Conservation (phyloP, 306 rosid genomes). For the Arachis stenosperma region DNA sequence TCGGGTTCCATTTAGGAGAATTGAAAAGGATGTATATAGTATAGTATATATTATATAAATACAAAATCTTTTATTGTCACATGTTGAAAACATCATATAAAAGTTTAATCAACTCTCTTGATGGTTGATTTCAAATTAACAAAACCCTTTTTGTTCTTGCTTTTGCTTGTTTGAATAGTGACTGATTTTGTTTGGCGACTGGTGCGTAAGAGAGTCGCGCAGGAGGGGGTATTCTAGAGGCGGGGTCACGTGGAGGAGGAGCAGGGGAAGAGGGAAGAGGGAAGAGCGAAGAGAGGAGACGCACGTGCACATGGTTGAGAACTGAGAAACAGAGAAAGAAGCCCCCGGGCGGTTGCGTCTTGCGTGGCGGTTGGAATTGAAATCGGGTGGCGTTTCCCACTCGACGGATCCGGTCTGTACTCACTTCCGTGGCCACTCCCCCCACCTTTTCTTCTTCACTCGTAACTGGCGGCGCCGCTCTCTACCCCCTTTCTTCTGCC, state of each 20-base stretch:
- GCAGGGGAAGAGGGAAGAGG: not conserved
- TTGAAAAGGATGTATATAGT: too few species aligned
- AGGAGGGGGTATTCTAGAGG: too few species aligned
- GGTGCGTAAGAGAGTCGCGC: too few species aligned
- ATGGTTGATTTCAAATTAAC: too few species aligned
- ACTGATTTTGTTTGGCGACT: too few species aligned
- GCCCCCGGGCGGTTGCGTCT: not conserved
- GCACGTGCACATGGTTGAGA: not conserved
- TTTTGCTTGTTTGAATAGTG: not conserved
- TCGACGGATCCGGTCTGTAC: slow-evolving; percentile 23
- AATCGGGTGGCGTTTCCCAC: slow-evolving; percentile 13
- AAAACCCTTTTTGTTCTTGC: too few species aligned
- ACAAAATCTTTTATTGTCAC: too few species aligned
- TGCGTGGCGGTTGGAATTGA: slow-evolving; percentile 4
- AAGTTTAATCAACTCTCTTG: too few species aligned
- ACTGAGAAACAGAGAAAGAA: not conserved
- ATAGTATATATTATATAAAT: too few species aligned
- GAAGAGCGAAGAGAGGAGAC: not conserved
- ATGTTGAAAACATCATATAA: too few species aligned
- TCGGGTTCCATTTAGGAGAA: too few species aligned
- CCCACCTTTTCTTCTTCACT: not conserved
- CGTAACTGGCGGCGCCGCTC: not conserved
- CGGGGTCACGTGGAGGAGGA: not conserved
- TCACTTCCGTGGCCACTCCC: not conserved
- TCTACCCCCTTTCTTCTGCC: not conserved